phyloP scores from a whole-genome alignment of 169 alveolate genomes.

The Ophryocystis elektroscirrha region DNA sequence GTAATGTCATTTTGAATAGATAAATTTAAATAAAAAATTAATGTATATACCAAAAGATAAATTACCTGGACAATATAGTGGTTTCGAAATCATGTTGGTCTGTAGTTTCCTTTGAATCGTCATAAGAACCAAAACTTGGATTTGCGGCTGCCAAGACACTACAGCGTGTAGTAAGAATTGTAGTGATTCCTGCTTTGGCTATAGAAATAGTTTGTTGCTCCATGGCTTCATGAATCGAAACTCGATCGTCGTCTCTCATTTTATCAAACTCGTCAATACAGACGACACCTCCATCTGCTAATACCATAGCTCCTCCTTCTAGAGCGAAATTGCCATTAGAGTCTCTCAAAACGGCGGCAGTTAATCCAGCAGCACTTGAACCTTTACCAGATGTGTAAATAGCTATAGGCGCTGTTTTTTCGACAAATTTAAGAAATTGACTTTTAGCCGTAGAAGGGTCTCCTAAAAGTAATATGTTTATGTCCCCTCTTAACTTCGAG shows the following conservation, averaged over 20 bases:
- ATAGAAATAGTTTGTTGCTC: conserved; percentile 97
- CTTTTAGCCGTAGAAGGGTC: conserved; percentile 98
- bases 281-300: conserved; percentile 86
- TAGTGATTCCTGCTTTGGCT: conserved; percentile 98
- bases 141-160: conserved; percentile 99
- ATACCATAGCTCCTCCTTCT: conserved; percentile 99
- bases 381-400: conserved; percentile 98
- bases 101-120: conserved; percentile 74
- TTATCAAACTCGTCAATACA: conserved; percentile 99
- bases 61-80: conserved; percentile 58
- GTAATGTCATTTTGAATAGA: background rate
- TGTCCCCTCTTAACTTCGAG: conserved; percentile 58
- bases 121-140: conserved; percentile 91
- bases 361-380: conserved; percentile 96
- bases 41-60: conserved; percentile 8
- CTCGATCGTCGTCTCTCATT: conserved; percentile 95
- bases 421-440: conserved; percentile 82
- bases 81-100: conserved; percentile 94
- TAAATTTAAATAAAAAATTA: background rate
- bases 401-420: conserved; percentile 86
- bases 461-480: conserved; percentile 64
- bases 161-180: conserved; percentile 64
- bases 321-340: conserved; percentile 73
- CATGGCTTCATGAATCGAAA: conserved; percentile 99
- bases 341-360: conserved; percentile 88